Evolutionary conservation across 1,284 basidiomycete species (phyloP).

Genomic region (Heimioporus punctisporus): DNA sequence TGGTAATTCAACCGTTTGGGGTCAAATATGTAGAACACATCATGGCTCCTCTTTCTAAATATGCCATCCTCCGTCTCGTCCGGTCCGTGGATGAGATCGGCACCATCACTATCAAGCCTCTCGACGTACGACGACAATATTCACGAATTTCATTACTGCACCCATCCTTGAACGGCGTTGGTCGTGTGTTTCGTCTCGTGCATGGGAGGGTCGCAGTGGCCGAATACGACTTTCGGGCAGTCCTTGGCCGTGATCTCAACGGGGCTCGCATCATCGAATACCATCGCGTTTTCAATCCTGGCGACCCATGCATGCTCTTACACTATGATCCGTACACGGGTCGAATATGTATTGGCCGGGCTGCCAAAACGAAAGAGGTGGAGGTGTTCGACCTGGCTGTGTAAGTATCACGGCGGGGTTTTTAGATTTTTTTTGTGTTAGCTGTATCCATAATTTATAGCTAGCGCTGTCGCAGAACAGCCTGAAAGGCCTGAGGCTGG

Average conservation of each 20-base stretch:
- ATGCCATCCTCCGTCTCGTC: slow-evolving; percentile 13
- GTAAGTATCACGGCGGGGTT: too few relatives aligned
- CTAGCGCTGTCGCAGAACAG: too few relatives aligned
- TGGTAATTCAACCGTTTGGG: slow-evolving; percentile 4
- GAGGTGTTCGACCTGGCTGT: slow-evolving; percentile 19
- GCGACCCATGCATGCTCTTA: slow-evolving; percentile 2
- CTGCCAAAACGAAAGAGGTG: slow-evolving; percentile 1
- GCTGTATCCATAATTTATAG: too few relatives aligned
- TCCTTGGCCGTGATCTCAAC: background rate
- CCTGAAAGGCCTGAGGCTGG: too few relatives aligned
- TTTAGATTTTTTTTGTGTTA: too few relatives aligned
- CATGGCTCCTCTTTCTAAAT: background rate
- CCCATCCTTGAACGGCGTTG: slow-evolving; percentile 16
- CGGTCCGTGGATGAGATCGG: slow-evolving; percentile 1
- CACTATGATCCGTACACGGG: slow-evolving; percentile 26
- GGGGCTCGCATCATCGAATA: slow-evolving; percentile 7
- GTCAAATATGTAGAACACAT: slow-evolving; percentile 9
- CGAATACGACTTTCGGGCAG: slow-evolving; percentile 18
- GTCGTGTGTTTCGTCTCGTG: slow-evolving; percentile 6
- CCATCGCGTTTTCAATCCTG: slow-evolving; percentile 5
- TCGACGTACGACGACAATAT: slow-evolving; percentile 4
- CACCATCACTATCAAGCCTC: slow-evolving; percentile 8
- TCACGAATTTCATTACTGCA: slow-evolving; percentile 1
- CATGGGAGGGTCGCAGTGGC: slow-evolving; percentile 4
- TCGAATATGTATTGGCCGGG: slow-evolving; percentile 13